A percentile compares a stretch with the other conserved stretches of the same genome.
phyloP scores from a whole-genome alignment of 2,329 filamentous ascomycete genomes.

The Fusarium marasasianum region DNA sequence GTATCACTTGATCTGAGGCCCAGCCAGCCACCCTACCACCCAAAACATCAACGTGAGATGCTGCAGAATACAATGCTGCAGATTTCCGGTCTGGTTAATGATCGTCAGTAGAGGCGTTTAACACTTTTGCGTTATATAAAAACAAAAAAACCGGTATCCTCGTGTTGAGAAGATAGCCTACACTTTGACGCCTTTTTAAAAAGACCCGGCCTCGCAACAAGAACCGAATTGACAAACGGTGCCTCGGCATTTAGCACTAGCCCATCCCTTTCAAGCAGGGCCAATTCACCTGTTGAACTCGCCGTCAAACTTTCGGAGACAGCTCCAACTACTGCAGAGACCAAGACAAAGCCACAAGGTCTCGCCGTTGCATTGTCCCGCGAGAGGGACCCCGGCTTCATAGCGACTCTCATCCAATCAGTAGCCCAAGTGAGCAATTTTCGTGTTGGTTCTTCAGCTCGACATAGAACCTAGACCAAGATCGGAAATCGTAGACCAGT shows the following conservation, averaged over 20 bases:
- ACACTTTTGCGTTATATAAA: constrained; percentile 6
- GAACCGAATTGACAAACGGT: not conserved
- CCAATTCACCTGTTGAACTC: not conserved
- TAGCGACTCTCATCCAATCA: not conserved
- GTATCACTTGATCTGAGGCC: constrained; percentile 13
- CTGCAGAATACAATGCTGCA: not conserved
- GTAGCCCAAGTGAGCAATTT: not conserved
- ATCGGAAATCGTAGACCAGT: constrained; percentile 10
- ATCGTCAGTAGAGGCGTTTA: constrained; percentile 14
- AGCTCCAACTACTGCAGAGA: constrained; percentile 4
- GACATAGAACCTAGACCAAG: constrained; percentile 9
- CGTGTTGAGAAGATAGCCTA: not conserved
- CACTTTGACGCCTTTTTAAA: constrained; percentile 8
- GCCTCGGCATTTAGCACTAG: not conserved
- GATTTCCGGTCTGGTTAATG: constrained; percentile 7
- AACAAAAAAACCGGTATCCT: not conserved
- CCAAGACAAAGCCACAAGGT: constrained; percentile 26
- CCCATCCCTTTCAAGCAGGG: not conserved
- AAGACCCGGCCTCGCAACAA: not conserved
- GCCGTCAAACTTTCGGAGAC: not conserved
- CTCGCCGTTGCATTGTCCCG: constrained; percentile 14
- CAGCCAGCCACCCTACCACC: not conserved
- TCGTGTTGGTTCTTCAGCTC: not conserved
- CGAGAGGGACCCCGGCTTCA: not conserved
- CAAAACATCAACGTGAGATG: constrained; percentile 2